Conservation (phyloP, 169 alveolate genomes). For the Eimeria nieschulzi region DNA sequence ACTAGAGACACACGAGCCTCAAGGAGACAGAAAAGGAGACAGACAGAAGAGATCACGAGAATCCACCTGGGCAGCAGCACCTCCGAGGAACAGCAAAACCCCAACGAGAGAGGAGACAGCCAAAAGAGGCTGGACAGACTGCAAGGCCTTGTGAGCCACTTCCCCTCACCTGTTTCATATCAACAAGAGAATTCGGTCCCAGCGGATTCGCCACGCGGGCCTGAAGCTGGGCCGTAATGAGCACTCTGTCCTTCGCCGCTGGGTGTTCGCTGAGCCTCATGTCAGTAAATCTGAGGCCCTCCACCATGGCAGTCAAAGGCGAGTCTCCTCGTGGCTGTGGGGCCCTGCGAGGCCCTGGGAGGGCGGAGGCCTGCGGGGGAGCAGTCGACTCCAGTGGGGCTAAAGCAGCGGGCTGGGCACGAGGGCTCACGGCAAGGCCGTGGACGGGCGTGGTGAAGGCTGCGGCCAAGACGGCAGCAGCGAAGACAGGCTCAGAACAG, state of each 20-base stretch:
- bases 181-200: not conserved
- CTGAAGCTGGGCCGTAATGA: not conserved
- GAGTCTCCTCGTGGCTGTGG: slow-evolving; percentile 4
- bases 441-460: not conserved
- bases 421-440: slow-evolving; percentile 10
- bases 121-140: too few species aligned
- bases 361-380: not conserved
- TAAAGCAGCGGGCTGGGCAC: not conserved
- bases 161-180: not conserved
- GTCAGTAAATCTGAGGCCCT: not conserved
- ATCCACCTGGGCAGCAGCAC: too few species aligned
- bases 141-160: too few species aligned
- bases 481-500: slow-evolving; percentile 3
- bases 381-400: too few species aligned
- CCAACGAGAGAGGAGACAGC: too few species aligned
- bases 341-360: not conserved
- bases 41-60: not conserved
- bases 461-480: not conserved
- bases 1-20: not conserved
- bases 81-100: too few species aligned
- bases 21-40: not conserved
- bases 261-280: not conserved
- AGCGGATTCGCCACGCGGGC: not conserved
- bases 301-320: not conserved
- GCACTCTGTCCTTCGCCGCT: not conserved